Percentiles rank a stretch among this genome's conserved stretches.
Conservation (phyloP, 768 basidiomycete species). For the Tulasnella sp. region DNA sequence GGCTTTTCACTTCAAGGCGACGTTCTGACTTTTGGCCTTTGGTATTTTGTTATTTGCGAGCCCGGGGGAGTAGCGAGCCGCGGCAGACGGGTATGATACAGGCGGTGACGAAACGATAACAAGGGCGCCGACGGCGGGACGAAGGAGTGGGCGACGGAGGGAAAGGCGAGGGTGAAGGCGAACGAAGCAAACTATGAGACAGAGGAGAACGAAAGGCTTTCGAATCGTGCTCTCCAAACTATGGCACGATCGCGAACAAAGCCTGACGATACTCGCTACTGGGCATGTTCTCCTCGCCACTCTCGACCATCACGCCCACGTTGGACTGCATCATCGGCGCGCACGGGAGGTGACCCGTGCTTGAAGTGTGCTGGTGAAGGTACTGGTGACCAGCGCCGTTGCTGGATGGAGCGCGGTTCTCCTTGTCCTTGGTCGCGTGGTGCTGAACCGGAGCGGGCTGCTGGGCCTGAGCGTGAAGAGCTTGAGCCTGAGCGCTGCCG, state of each 20-base stretch:
- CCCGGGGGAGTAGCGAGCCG: not conserved
- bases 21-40: not conserved
- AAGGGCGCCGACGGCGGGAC: constrained; percentile 1
- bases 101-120: constrained; percentile 24
- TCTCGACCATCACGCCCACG: not conserved
- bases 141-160: not conserved
- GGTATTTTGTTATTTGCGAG: not conserved
- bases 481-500: constrained; percentile 27
- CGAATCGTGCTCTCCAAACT: not conserved
- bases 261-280: constrained; percentile 4
- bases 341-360: not conserved
- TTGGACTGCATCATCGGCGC: not conserved
- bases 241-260: constrained; percentile 12
- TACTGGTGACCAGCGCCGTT: constrained; percentile 26
- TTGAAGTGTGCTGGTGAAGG: not conserved
- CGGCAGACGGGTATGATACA: constrained; percentile 47
- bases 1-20: not conserved
- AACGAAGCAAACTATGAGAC: not conserved
- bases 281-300: not conserved
- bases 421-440: constrained; percentile 7
- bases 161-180: not conserved
- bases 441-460: constrained; percentile 19
- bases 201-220: not conserved
- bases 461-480: constrained; percentile 36
- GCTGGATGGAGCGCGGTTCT: not conserved